phyloP scores from a whole-genome alignment of 2,329 filamentous ascomycete species.

The Chaetomium sp. region DNA sequence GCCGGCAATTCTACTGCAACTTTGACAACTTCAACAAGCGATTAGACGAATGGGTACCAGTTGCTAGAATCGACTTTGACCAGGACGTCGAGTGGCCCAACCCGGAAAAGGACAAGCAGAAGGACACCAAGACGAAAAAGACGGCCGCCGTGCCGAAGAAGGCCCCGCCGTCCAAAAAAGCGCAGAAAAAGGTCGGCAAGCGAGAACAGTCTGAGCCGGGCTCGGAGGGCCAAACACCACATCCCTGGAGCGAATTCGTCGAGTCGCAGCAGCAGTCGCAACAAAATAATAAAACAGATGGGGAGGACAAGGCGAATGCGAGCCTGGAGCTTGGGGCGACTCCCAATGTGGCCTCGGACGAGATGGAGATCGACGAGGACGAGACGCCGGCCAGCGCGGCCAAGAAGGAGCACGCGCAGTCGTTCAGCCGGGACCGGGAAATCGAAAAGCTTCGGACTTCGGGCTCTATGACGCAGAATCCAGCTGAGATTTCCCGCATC shows the following conservation, averaged over 20 bases:
- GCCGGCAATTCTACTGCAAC: conserved; percentile 89
- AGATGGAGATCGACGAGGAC: conserved; percentile 52
- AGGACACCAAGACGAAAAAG: conserved; percentile 66
- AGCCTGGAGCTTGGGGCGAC: conserved; percentile 41
- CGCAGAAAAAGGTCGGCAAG: conserved; percentile 49
- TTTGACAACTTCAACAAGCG: conserved; percentile 97
- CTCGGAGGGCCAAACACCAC: conserved; percentile 49
- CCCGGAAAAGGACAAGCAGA: conserved; percentile 76
- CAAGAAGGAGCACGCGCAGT: conserved; percentile 39
- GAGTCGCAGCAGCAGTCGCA: conserved; percentile 34
- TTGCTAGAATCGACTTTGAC: conserved; percentile 73
- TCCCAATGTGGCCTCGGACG: conserved; percentile 39
- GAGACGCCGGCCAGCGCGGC: conserved; percentile 30
- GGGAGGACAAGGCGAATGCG: conserved; percentile 38
- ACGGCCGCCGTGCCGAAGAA: conserved; percentile 51
- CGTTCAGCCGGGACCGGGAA: conserved; percentile 78
- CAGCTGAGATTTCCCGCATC: conserved; percentile 91
- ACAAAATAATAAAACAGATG: conserved; percentile 32
- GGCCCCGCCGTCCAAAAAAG: conserved; percentile 48
- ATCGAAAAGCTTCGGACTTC: conserved; percentile 93
- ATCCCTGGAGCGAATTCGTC: conserved; percentile 47
- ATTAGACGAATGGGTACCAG: conserved; percentile 77
- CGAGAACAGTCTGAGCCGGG: conserved; percentile 45
- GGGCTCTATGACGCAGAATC: conserved; percentile 98
- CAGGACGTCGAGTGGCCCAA: conserved; percentile 95